Conservation (phyloP, 1,284 basidiomycete genomes). For the Cystobasidium pallidum region DNA sequence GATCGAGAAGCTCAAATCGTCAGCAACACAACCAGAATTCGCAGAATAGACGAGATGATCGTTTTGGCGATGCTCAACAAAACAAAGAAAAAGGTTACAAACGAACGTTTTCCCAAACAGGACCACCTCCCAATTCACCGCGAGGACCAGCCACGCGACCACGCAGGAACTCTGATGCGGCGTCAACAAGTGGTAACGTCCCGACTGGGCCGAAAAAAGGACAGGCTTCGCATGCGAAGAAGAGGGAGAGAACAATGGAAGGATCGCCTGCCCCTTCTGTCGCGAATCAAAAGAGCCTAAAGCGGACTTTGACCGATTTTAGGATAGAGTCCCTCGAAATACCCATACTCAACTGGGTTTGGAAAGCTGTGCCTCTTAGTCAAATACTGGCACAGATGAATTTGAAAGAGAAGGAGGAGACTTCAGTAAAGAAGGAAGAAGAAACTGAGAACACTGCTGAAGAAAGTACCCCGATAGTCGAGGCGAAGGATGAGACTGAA, state of each 20-base stretch:
- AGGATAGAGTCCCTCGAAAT: conserved; percentile 88
- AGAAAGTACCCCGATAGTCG: conserved; percentile 56
- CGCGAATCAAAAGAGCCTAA: conserved; percentile 50
- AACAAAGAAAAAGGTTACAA: conserved; percentile 17
- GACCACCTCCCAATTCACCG: conserved; percentile 12
- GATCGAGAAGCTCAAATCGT: background rate
- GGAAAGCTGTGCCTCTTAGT: conserved; percentile 56
- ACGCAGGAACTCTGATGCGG: conserved; percentile 2
- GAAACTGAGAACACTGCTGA: conserved; percentile 69
- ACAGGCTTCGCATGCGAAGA: background rate
- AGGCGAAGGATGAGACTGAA: too few relatives aligned
- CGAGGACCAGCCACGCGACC: conserved; percentile 8
- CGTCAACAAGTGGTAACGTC: background rate
- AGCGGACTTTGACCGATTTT: conserved; percentile 85
- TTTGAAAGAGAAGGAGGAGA: conserved; percentile 46
- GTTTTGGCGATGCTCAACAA: conserved; percentile 17
- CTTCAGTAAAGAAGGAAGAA: conserved; percentile 18
- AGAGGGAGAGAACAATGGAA: conserved; percentile 16
- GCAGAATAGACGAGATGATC: conserved; percentile 14
- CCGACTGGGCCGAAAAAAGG: conserved; percentile 15
- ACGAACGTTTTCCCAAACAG: conserved; percentile 17
- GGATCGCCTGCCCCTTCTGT: conserved; percentile 23
- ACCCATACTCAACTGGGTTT: conserved; percentile 58
- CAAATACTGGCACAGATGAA: conserved; percentile 49
- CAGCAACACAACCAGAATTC: conserved; percentile 14